A percentile compares a stretch with the other conserved stretches of the same genome.
phyloP scores from a whole-genome alignment of 78 protist genomes.

The Bigelowiella natans region DNA sequence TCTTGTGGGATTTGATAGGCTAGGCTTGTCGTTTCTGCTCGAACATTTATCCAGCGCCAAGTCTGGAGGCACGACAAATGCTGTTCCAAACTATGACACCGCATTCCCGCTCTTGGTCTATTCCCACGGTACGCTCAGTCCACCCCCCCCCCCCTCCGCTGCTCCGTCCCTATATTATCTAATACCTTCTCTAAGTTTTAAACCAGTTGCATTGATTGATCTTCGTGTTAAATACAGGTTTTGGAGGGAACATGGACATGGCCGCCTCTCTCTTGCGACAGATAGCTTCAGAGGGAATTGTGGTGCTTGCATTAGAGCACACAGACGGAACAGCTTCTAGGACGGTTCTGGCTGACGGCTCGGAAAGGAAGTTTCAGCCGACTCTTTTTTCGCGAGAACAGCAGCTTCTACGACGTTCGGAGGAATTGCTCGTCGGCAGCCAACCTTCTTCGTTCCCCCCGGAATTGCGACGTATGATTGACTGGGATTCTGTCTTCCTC shows the following conservation, averaged over 20 bases:
- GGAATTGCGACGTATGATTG: background rate
- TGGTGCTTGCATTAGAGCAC: background rate
- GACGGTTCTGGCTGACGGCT: background rate
- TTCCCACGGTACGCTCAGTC: too few species aligned
- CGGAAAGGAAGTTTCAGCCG: too few species aligned
- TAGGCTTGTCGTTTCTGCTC: background rate
- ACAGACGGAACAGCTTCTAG: background rate
- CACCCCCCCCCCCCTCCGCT: too few species aligned
- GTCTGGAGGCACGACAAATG: too few species aligned
- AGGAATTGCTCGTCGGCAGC: background rate
- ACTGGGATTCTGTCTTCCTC: background rate
- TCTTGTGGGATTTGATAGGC: background rate
- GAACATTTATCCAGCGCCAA: background rate
- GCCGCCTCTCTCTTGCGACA: background rate
- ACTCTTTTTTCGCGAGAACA: background rate
- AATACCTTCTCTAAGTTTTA: background rate
- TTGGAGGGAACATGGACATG: background rate
- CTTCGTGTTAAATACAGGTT: background rate
- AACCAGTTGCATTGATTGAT: background rate
- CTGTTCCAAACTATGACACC: too few species aligned
- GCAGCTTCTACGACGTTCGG: constrained; percentile 5
- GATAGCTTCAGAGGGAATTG: background rate
- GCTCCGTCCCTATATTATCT: background rate
- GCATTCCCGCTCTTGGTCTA: too few species aligned
- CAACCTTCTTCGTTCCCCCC: background rate